Percentiles rank a stretch among this genome's conserved stretches.
Evolutionary conservation across 768 basidiomycete genomes (phyloP).

Genomic region (Trametes cingulata): DNA sequence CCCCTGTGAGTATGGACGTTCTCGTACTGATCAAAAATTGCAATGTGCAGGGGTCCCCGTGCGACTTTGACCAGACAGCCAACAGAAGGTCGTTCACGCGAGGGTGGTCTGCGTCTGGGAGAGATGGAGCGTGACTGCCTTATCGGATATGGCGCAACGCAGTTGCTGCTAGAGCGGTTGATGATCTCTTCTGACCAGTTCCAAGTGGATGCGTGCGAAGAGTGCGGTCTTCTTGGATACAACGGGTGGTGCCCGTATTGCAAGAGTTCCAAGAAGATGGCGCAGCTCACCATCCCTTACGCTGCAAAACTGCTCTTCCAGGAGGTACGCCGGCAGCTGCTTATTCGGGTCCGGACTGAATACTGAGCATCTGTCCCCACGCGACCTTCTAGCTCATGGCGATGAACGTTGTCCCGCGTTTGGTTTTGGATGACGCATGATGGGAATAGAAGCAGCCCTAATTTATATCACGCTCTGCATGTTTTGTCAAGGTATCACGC

Average conservation of each 20-base stretch:
- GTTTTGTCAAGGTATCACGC: conserved; percentile 17
- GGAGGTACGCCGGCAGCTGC: conserved; percentile 54
- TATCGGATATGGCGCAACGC: conserved; percentile 98
- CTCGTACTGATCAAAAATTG: conserved; percentile 1
- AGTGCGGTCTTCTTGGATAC: conserved; percentile 94
- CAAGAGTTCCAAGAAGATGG: conserved; percentile 96
- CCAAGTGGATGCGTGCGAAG: conserved; percentile 92
- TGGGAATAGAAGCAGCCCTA: conserved; percentile 11
- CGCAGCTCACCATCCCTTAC: conserved; percentile 93
- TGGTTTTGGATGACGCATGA: conserved; percentile 29
- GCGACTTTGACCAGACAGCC: conserved; percentile 97
- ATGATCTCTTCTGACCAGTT: conserved; percentile 99
- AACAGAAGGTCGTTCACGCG: conserved; percentile 96
- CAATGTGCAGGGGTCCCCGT: conserved; percentile 74
- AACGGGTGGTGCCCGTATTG: conserved; percentile 98
- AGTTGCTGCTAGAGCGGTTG: conserved; percentile 91
- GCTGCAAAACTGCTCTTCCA: conserved; percentile 93
- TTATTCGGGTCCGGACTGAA: neutral
- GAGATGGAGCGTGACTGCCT: conserved; percentile 99
- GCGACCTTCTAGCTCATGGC: conserved; percentile 25
- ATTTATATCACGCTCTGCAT: conserved; percentile 12
- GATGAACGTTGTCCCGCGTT: conserved; percentile 29
- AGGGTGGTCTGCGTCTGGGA: conserved; percentile 94
- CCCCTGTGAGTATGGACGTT: neutral
- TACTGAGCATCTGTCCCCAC: neutral